phyloP scores from a whole-genome alignment of 1,284 basidiomycete species.

The Tetrapyrgos nigripes region DNA sequence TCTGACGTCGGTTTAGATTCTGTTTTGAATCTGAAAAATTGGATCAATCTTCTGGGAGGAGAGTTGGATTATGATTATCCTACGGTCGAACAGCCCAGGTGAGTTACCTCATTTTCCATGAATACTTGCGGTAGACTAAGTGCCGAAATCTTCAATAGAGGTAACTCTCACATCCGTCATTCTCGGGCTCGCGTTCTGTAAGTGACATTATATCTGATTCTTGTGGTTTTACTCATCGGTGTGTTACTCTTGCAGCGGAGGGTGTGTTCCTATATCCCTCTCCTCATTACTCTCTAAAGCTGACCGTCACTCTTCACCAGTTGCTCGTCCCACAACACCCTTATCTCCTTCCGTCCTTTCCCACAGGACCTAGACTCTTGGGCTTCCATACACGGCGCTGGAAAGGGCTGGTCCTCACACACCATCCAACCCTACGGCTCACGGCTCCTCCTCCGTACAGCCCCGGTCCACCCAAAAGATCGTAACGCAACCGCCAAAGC shows the following conservation, averaged over 20 bases:
- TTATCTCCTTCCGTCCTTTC: constrained; percentile 2
- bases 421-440: constrained; percentile 1
- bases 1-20: not conserved
- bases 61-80: constrained; percentile 7
- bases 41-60: not conserved
- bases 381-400: not conserved
- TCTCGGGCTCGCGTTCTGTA: constrained; percentile 4
- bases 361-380: not conserved
- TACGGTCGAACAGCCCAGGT: constrained; percentile 3
- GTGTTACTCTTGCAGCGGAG: not conserved
- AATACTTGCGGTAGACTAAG: not conserved
- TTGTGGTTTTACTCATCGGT: not conserved
- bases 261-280: not conserved
- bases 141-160: not conserved
- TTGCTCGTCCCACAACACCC: constrained; percentile 1
- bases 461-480: constrained; percentile 1
- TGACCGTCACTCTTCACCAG: not conserved
- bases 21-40: constrained; percentile 4
- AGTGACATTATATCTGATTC: not conserved
- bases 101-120: not conserved
- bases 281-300: not conserved
- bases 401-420: not conserved
- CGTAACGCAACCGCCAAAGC: constrained; percentile 1
- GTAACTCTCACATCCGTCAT: constrained; percentile 2
- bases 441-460: constrained; percentile 1